phyloP scores from a whole-genome alignment of 169 alveolate genomes.

The Cryptosporidium sp. region DNA sequence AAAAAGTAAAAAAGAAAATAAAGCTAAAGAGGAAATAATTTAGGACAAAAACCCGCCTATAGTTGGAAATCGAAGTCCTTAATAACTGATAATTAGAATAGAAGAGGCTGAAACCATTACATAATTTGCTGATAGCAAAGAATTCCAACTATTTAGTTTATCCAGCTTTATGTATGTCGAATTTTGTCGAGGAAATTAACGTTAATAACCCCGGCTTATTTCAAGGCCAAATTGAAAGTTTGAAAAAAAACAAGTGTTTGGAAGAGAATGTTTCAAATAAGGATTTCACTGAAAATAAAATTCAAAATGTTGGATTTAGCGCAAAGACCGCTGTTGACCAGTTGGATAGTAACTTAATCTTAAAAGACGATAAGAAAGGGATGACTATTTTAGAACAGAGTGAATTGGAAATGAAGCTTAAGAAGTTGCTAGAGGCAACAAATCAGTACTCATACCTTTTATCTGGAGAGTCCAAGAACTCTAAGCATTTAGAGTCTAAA shows the following conservation, averaged over 20 bases:
- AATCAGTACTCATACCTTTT: slow-evolving; percentile 38
- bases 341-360: neutral
- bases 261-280: neutral
- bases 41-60: slow-evolving; percentile 2
- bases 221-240: neutral
- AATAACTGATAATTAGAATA: neutral
- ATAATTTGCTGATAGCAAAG: neutral
- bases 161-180: slow-evolving; percentile 25
- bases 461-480: slow-evolving; percentile 28
- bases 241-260: neutral
- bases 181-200: neutral
- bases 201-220: neutral
- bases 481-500: neutral
- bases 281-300: neutral
- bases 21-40: neutral
- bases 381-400: slow-evolving; percentile 4
- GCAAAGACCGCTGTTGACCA: neutral
- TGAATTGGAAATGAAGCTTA: slow-evolving; percentile 39
- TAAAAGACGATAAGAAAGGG: neutral
- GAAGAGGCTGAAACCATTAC: neutral
- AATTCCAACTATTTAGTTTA: slow-evolving; percentile 6
- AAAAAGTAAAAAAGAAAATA: neutral
- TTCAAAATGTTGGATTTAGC: neutral
- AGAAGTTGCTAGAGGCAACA: slow-evolving; percentile 52
- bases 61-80: neutral